A percentile compares a stretch with the other conserved stretches of the same genome.
Conservation (phyloP, 1,284 basidiomycete genomes). For the Moesziomyces antarcticus region DNA sequence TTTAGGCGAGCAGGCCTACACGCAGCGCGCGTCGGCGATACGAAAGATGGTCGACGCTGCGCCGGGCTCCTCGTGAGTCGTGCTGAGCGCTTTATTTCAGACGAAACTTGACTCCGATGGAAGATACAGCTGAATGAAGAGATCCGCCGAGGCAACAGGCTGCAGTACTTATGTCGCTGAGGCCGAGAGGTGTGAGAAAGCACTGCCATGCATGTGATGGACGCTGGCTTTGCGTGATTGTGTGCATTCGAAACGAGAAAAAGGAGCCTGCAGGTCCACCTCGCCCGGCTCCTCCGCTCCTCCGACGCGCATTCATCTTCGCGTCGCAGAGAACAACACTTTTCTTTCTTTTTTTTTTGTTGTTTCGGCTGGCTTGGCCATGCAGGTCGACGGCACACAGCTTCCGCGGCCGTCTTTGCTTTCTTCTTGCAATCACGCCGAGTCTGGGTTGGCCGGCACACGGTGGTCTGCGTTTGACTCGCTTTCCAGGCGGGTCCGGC, state of each 20-base stretch:
- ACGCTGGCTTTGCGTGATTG: background rate
- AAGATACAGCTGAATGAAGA: too few relatives aligned
- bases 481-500: too few relatives aligned
- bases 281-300: background rate
- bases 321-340: constrained; percentile 7
- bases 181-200: background rate
- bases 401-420: background rate
- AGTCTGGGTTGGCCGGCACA: background rate
- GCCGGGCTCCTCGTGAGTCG: too few relatives aligned
- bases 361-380: background rate
- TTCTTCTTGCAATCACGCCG: background rate
- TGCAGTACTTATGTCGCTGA: too few relatives aligned
- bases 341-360: background rate
- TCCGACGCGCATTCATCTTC: background rate
- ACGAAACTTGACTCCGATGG: too few relatives aligned
- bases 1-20: too few relatives aligned
- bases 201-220: background rate
- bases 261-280: too few relatives aligned
- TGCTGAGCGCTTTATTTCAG: too few relatives aligned
- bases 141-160: too few relatives aligned
- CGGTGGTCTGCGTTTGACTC: background rate
- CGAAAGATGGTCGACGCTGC: too few relatives aligned
- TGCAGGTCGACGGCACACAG: background rate
- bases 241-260: too few relatives aligned
- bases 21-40: too few relatives aligned